Conservation (phyloP, 2,329 filamentous ascomycete genomes). For the Ceratocystis albifundus region DNA sequence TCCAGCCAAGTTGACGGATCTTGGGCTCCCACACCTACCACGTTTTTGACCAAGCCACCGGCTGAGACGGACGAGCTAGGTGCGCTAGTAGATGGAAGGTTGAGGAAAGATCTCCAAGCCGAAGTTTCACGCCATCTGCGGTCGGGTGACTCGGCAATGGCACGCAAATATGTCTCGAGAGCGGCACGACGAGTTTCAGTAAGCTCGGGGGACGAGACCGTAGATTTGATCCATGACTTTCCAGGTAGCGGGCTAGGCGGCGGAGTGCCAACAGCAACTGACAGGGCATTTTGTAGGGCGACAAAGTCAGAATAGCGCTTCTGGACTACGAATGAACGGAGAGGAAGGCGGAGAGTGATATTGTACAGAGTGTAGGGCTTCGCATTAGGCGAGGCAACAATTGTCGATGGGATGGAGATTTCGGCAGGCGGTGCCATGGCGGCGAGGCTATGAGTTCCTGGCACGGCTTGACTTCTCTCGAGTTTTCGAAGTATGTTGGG, state of each 20-base stretch:
- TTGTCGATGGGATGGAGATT: constrained; percentile 57
- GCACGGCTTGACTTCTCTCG: not conserved
- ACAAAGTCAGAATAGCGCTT: constrained; percentile 77
- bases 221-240: constrained; percentile 69
- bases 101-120: constrained; percentile 62
- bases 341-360: constrained; percentile 62
- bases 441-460: constrained; percentile 2
- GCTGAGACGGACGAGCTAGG: constrained; percentile 40
- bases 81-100: constrained; percentile 47
- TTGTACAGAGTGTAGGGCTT: constrained; percentile 70
- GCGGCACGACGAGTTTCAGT: constrained; percentile 57
- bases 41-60: constrained; percentile 33
- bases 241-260: constrained; percentile 57
- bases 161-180: constrained; percentile 59
- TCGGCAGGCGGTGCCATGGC: constrained; percentile 54
- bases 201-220: constrained; percentile 55
- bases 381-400: constrained; percentile 41
- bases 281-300: constrained; percentile 52
- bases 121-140: constrained; percentile 62
- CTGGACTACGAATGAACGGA: constrained; percentile 62
- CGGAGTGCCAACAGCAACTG: constrained; percentile 45
- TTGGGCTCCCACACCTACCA: constrained; percentile 34
- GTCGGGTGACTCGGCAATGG: constrained; percentile 62
- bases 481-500: not conserved
- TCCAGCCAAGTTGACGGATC: constrained; percentile 66